These are phyloP conservation scores for Elongisporangium senticosum DNA, from an alignment of 352 stramenopile species.

Conservation along the genomic window DNA sequence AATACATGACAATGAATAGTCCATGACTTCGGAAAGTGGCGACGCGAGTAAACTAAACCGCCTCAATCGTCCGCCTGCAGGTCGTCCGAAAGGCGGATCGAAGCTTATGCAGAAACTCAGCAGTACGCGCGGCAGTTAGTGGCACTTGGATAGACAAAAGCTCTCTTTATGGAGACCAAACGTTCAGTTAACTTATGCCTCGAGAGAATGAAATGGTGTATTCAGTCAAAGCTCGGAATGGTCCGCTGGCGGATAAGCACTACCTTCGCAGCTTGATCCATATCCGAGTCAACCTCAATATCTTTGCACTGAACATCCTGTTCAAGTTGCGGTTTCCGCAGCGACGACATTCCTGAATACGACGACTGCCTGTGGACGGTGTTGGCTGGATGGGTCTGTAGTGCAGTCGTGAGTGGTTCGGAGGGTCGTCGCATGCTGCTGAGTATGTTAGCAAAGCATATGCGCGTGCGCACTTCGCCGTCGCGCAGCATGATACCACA, in stretches of 20 bases:
- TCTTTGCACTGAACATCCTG: background rate
- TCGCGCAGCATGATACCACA: slow-evolving; percentile 32
- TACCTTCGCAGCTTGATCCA: background rate
- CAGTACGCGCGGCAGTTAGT: slow-evolving; percentile 12
- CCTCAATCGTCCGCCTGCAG: background rate
- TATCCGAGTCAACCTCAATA: background rate
- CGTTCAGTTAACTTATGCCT: background rate
- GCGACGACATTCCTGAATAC: background rate
- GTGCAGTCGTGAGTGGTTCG: background rate
- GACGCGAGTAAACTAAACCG: background rate
- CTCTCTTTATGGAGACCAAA: no score
- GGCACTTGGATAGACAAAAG: background rate
- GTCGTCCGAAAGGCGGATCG: slow-evolving; percentile 12
- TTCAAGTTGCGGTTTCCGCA: background rate
- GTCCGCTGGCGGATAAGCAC: background rate
- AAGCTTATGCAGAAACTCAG: slow-evolving; percentile 79
- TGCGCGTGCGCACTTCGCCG: slow-evolving; percentile 21
- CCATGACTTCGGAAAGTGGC: background rate
- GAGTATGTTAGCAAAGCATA: slow-evolving; percentile 7
- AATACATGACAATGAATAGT: background rate
- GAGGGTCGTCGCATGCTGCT: slow-evolving; percentile 1
- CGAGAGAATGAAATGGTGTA: background rate
- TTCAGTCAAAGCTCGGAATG: background rate
- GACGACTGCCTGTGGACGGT: background rate
- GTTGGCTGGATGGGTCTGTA: background rate